Evolutionary conservation across 2,329 filamentous ascomycete species (phyloP), one percentile per base, ranked within the genome.

Genomic region (Epichloe scottii): DNA sequence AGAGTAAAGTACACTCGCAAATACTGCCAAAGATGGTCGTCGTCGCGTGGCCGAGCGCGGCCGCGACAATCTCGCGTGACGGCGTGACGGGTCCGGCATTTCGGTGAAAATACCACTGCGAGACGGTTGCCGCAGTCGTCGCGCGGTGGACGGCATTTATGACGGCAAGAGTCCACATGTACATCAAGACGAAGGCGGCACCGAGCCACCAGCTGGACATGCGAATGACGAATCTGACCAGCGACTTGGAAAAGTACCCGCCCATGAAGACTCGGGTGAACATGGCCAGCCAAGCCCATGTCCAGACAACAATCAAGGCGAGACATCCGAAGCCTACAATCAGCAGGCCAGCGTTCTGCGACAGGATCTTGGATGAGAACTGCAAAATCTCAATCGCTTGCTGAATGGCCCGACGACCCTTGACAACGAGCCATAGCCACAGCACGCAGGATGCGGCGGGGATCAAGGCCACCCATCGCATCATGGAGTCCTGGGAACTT

Each of bases 61-160:
- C 91, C 54, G 80, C 75, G 26, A 97, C 89, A 46, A 97, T 85
- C 51, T 90, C 84, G 51, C 78, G 76, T 1, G 89, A 90, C 0
- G 87, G 82, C 2, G 89, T 83, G 8, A 84, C 75, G 5, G 91
- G 89, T 11, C 83, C 78, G 4, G 83, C 82, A 59, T 94, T 86
- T 55, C 93, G 88, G 67, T 97, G 91, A 67, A 97, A 98, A 68
- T 98, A 98, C 93, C 93, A 98, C 67, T 98, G 93, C 40, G 89
- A 95, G 23, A 97, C 91, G 0, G 91, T 95, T 11, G 93, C 93
- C 23, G 89, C 91, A 14, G 91, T 95, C 15, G 90, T 93, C 21
- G 88, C 84, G 53, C 93, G 84, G 66, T 98, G 91, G 21, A 97
- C 79, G 17, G 89, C 89, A 52, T 89, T 85, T 63, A 95, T 82